phyloP scores from a whole-genome alignment of 208 protist species.

The Leishmania tropica region DNA sequence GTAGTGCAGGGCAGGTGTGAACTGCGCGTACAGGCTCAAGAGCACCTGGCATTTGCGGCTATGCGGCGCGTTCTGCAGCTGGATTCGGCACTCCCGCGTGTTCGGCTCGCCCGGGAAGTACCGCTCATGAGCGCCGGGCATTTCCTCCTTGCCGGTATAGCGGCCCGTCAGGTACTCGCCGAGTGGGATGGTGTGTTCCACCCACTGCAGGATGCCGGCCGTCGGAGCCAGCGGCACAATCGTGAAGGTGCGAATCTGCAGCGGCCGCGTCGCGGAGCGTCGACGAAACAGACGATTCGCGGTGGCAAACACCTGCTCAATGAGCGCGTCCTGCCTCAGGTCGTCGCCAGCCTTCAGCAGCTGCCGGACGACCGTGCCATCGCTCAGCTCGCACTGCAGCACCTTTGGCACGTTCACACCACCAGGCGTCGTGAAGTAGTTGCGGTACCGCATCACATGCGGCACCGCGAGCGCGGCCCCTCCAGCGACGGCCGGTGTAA shows the following conservation, averaged over 20 bases:
- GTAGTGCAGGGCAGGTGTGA: conserved; percentile 94
- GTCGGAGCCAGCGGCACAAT: conserved; percentile 93
- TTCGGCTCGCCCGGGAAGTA: conserved; percentile 86
- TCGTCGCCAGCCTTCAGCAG: conserved; percentile 94
- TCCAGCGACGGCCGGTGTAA: not conserved
- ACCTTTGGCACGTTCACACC: conserved; percentile 97
- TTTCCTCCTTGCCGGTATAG: conserved; percentile 14
- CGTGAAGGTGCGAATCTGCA: conserved; percentile 93
- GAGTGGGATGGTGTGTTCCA: conserved; percentile 89
- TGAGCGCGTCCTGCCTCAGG: conserved; percentile 95
- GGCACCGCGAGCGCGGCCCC: conserved; percentile 8
- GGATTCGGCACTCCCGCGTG: conserved; percentile 53
- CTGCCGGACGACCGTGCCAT: conserved; percentile 87
- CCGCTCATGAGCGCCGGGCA: conserved; percentile 72
- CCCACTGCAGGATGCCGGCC: conserved; percentile 93
- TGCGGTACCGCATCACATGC: conserved; percentile 56
- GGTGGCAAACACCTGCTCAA: conserved; percentile 94
- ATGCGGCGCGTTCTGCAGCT: conserved; percentile 41
- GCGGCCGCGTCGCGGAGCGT: conserved; percentile 11
- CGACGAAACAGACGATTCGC: conserved; percentile 79
- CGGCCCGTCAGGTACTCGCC: conserved; percentile 88
- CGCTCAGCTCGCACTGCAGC: conserved; percentile 78
- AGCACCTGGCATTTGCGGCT: conserved; percentile 36
- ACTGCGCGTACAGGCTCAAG: conserved; percentile 69
- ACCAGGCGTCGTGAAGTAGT: conserved; percentile 77